Conservation (phyloP, 1,284 basidiomycete genomes). For the Veloporphyrellus conicus region DNA sequence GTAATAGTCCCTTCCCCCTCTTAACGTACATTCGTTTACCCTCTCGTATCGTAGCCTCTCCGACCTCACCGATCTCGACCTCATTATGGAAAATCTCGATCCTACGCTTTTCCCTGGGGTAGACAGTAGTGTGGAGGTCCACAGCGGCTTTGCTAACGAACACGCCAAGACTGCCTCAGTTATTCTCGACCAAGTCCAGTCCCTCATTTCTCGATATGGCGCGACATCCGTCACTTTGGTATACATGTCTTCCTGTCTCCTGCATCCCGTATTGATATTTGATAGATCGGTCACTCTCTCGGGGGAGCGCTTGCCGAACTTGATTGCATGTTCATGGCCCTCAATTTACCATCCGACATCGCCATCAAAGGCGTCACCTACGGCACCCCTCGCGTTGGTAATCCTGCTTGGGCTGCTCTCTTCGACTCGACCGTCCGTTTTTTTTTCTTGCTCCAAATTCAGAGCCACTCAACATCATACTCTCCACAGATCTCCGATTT, state of each 20-base stretch:
- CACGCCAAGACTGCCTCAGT: conserved; percentile 36
- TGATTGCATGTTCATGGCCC: conserved; percentile 46
- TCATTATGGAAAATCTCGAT: conserved; percentile 28
- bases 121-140: conserved; percentile 26
- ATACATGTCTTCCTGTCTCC: conserved; percentile 2
- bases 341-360: conserved; percentile 43
- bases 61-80: conserved; percentile 32
- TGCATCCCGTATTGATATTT: neutral
- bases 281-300: conserved; percentile 52
- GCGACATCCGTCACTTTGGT: conserved; percentile 39
- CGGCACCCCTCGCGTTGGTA: conserved; percentile 45
- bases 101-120: conserved; percentile 36
- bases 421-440: conserved; percentile 33
- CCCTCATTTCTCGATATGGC: conserved; percentile 32
- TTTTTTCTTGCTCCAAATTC: conserved; percentile 21
- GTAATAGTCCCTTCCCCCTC: conserved; percentile 11
- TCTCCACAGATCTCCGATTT: conserved; percentile 39
- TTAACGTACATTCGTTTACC: neutral
- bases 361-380: conserved; percentile 46
- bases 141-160: conserved; percentile 35
- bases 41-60: conserved; percentile 24
- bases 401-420: conserved; percentile 27
- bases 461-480: neutral
- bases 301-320: conserved; percentile 56
- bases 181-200: conserved; percentile 39